Base-by-base conservation (phyloP, 2,329 filamentous ascomycete species). In the Stachybotrys elegans region DNA sequence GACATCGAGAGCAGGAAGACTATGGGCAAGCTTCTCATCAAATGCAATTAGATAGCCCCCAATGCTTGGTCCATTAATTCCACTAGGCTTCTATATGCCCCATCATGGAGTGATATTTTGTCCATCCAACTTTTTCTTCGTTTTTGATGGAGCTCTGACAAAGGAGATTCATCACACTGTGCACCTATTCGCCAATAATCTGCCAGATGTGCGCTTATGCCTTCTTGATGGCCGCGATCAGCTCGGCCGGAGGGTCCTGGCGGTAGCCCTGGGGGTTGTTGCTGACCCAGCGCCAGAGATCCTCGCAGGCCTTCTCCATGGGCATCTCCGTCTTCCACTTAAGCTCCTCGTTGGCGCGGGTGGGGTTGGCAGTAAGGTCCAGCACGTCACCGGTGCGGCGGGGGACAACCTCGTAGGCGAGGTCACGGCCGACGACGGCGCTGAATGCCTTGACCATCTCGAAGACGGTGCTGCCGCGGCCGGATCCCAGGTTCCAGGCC, bases 381-480 rank as follows among this genome's bases (percentile, higher is more conserved):
- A 98, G 76, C 16, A 98, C 93, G 60, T 98, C 93, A 43, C 93
- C 93, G 31, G 83, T 81, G 59, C 93, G 78, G 58, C 93, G 83
- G 32, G 78, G 82, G 8, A 85, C 87, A 46, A 97, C 86, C 63
- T 96, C 78, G 71, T 97, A 97, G 29, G 86, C 79, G 21, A 98
- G 77, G 45, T 93, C 82, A 41, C 83, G 85, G 49, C 93, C 93
- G 19, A 96, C 91, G 16, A 88, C 89, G 41, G 79, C 70, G 69
- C 83, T 87, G 73, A 98, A 98, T 43, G 93, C 91, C 55, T 92
- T 88, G 78, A 98, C 84, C 74, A 98, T 98, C 65, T 98, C 91
- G 62, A 91, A 93, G 45, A 98, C 93, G 19, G 93, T 98, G 68
- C 86, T 94, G 55, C 93, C 93, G 56, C 86, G 88, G 49, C 93